Evolutionary conservation across 139 green algal genomes (phyloP).

Genomic region (Chlamydomonas incerta): DNA sequence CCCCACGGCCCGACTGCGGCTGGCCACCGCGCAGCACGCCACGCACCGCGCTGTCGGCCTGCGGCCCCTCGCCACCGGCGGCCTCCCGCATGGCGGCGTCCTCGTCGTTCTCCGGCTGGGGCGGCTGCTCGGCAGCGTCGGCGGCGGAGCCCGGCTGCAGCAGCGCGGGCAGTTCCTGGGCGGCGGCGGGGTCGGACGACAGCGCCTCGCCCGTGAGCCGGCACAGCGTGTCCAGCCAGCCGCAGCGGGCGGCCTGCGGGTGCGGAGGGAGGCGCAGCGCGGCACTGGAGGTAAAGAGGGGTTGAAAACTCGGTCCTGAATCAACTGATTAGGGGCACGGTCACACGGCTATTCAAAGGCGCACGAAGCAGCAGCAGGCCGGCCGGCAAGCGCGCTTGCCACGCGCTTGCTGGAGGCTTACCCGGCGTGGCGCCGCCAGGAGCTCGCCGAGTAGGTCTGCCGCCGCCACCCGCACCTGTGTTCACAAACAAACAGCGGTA

Average conservation of each 20-base stretch:
- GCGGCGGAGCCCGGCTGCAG: not conserved
- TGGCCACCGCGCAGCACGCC: not conserved
- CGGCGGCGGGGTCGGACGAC: no score
- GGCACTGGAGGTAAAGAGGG: no score
- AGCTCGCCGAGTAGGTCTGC: conserved; percentile 17
- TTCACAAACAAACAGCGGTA: no score
- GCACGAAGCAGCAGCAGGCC: no score
- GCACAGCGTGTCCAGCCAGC: conserved; percentile 20
- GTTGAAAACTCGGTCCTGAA: no score
- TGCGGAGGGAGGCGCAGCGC: no score
- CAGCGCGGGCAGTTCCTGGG: not conserved
- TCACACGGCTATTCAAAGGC: no score
- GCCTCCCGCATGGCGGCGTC: not conserved
- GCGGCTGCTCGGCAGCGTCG: no score
- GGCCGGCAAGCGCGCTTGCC: no score
- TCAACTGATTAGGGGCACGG: no score
- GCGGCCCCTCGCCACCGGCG: no score
- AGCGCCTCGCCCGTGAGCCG: not conserved
- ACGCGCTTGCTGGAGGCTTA: no score
- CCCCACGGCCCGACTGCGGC: not conserved
- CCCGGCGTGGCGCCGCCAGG: not conserved
- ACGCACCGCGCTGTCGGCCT: not conserved
- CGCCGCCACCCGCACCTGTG: conserved; percentile 6
- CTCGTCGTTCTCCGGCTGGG: not conserved
- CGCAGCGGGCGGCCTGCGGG: not conserved